Evolutionary conservation across 1,284 basidiomycete genomes (phyloP).

Genomic region (Moesziomyces globuligerus): DNA sequence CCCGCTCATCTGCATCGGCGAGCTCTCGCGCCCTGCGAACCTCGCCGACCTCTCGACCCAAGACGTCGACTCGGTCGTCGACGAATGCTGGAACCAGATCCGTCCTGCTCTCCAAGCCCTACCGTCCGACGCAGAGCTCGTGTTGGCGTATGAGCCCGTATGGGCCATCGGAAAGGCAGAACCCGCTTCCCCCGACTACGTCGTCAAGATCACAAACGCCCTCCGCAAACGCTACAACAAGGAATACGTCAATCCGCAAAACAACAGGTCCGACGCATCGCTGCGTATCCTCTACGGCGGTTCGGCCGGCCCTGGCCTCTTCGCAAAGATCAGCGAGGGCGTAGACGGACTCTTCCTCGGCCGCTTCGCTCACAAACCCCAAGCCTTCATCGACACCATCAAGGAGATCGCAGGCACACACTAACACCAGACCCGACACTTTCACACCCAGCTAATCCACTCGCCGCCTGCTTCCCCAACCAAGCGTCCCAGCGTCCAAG

Average conservation of each 20-base stretch:
- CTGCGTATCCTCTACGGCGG: constrained; percentile 62
- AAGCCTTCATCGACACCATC: constrained; percentile 55
- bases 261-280: constrained; percentile 28
- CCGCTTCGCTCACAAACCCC: constrained; percentile 59
- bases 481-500: no score
- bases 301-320: constrained; percentile 57
- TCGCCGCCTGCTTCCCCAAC: no score
- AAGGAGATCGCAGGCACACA: constrained; percentile 48
- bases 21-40: constrained; percentile 40
- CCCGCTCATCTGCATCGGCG: constrained; percentile 63
- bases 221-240: constrained; percentile 39
- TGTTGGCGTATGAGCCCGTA: constrained; percentile 63
- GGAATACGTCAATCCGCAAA: constrained; percentile 30
- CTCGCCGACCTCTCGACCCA: constrained; percentile 15
- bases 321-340: constrained; percentile 53
- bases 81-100: constrained; percentile 61
- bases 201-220: constrained; percentile 59
- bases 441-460: no score
- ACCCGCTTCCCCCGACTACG: constrained; percentile 57
- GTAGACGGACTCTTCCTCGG: constrained; percentile 63
- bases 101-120: constrained; percentile 41
- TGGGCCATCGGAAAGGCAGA: constrained; percentile 61
- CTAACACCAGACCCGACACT: no score
- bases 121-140: constrained; percentile 26
- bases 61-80: constrained; percentile 41